Base-by-base conservation (phyloP, 495 filamentous ascomycete species). In the Talaromyces thailandensis region DNA sequence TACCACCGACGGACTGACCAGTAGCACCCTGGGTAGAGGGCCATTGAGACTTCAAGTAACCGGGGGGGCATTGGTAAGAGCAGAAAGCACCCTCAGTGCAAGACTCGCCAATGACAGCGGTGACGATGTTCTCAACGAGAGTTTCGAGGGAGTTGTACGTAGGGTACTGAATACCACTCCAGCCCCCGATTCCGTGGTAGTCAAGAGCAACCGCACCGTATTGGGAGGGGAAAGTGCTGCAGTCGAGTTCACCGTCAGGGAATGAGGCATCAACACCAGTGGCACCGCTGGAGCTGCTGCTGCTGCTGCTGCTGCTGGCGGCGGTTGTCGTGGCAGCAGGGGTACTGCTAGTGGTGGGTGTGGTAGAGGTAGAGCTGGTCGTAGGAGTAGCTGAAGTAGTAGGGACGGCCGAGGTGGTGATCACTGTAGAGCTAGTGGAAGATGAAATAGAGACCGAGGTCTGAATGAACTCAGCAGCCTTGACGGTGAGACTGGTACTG, bases 41-140 rank as follows among this genome's bases (percentile, higher is more conserved):
- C 92, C 92, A 98, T 74, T 98, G 93, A 43, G 87, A 82, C 83
- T 97, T 97, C 68, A 93, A 87, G 78, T 92, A 97, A 59, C 93
- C 93, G 52, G 86, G 70, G 6, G 94, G 93, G 78, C 94, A 98
- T 58, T 89, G 90, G 69, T 98, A 98, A 5, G 93, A 96, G 82
- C 94, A 97, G 77, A 91, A 89, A 51, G 80, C 76, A 43, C 85
- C 87, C 8, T 78, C 70, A 25, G 65, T 71, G 74, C 91, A 92
- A 56, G 70, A 72, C 31, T 79, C 70, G 11, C 79, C 81, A 18
- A 71, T 73, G 56, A 87, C 83, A n/a, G 75, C 76, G 60, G 88
- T 87, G 48, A 79, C 81, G 62, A 90, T 91, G 60, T 83, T 70
- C 67, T 84, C 85, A 60, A 82, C 73, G 24, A 78, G 56, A 16